Conservation (phyloP, 768 basidiomycete species). For the Pulveroboletus sp. region DNA sequence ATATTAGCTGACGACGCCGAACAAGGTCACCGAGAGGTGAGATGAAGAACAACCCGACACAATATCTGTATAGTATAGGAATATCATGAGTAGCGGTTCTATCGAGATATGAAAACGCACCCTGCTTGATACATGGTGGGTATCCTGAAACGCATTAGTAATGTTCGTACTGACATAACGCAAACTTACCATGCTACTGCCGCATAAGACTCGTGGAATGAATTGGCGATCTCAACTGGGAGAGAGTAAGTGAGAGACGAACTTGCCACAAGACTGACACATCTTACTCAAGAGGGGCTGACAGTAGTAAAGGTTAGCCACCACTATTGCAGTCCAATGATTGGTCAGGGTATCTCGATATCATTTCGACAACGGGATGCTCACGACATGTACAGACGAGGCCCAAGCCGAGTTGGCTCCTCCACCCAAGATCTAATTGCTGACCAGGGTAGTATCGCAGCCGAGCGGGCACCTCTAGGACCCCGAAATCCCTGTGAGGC, state of each 20-base stretch:
- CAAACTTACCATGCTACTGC: slow-evolving; percentile 31
- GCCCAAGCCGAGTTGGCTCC: slow-evolving; percentile 46
- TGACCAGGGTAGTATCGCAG: slow-evolving; percentile 39
- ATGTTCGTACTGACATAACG: not conserved
- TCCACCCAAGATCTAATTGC: slow-evolving; percentile 35
- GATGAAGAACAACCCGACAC: slow-evolving; percentile 39
- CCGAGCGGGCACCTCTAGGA: slow-evolving; percentile 44
- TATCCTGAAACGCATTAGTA: slow-evolving; percentile 38
- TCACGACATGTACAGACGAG: slow-evolving; percentile 44
- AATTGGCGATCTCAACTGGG: slow-evolving; percentile 32
- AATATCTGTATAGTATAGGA: not conserved
- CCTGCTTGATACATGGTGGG: slow-evolving; percentile 67
- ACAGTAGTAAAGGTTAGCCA: slow-evolving; percentile 77
- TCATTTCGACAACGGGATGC: slow-evolving; percentile 12
- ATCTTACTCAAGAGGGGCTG: slow-evolving; percentile 70
- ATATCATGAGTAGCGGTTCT: not conserved
- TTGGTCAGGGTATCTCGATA: slow-evolving; percentile 2
- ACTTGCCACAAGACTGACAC: not conserved
- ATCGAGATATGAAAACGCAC: slow-evolving; percentile 30
- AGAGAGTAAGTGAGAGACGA: not conserved
- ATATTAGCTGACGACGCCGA: slow-evolving; percentile 39
- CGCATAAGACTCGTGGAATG: slow-evolving; percentile 34
- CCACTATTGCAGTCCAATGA: no score
- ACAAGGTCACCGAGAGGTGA: slow-evolving; percentile 47
- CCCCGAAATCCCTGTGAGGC: slow-evolving; percentile 35